phyloP scores from a whole-genome alignment of 2,329 filamentous ascomycete genomes.

The Epicoccum sorghinum region DNA sequence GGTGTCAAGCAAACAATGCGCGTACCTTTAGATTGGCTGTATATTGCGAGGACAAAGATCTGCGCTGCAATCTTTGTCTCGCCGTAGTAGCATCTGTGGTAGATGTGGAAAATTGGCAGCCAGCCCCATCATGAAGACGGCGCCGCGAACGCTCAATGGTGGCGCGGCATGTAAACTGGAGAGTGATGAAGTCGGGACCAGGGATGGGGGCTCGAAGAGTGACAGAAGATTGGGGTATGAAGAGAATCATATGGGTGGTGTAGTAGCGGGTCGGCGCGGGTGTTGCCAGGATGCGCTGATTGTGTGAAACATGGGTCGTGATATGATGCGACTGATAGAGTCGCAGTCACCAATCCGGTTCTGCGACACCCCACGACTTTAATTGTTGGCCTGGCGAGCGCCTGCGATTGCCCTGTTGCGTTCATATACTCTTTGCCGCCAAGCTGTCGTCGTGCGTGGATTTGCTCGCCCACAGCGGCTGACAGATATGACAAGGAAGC shows the following conservation, averaged over 20 bases:
- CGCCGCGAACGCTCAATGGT: conserved; percentile 30
- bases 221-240: conserved; percentile 12
- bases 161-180: conserved; percentile 24
- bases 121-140: conserved; percentile 38
- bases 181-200: conserved; percentile 10
- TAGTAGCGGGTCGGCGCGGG: conserved; percentile 18
- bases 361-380: conserved; percentile 22
- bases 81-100: conserved; percentile 31
- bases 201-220: conserved; percentile 16
- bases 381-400: conserved; percentile 9
- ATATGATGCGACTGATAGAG: conserved; percentile 40
- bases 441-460: conserved; percentile 19
- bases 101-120: conserved; percentile 26
- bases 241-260: conserved; percentile 31
- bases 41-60: conserved; percentile 21
- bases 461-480: conserved; percentile 10
- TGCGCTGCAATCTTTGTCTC: conserved; percentile 26
- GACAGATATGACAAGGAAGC: conserved; percentile 21
- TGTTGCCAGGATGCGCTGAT: conserved; percentile 24
- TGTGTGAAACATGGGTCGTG: conserved; percentile 39
- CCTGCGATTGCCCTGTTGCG: conserved; percentile 12
- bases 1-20: background rate
- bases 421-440: conserved; percentile 15
- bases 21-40: conserved; percentile 13
- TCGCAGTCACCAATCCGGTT: conserved; percentile 29